Percentiles rank a stretch among this genome's conserved stretches.
Evolutionary conservation across 495 filamentous ascomycete species (phyloP).

Genomic region (Aspergillus homomorphus): DNA sequence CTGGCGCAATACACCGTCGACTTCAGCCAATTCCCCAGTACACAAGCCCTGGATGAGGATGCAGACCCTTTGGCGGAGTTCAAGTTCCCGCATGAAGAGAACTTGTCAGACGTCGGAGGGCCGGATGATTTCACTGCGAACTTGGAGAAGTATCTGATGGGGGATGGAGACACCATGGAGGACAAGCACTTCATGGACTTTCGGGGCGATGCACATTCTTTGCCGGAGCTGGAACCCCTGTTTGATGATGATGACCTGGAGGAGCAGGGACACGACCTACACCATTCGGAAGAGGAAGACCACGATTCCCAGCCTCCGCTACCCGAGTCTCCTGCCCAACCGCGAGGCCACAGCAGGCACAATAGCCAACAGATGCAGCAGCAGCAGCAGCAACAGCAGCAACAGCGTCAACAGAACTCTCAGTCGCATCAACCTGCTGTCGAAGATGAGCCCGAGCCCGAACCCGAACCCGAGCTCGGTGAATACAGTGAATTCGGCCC

Average conservation of each 20-base stretch:
- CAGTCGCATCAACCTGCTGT: constrained; percentile 29
- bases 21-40: constrained; percentile 44
- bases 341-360: constrained; percentile 1
- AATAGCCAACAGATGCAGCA: constrained; percentile 2
- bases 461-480: constrained; percentile 17
- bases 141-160: constrained; percentile 48
- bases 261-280: not conserved
- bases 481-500: constrained; percentile 48
- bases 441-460: constrained; percentile 36
- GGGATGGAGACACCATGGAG: constrained; percentile 31
- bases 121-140: constrained; percentile 54
- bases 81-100: constrained; percentile 27
- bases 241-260: constrained; percentile 16
- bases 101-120: constrained; percentile 47
- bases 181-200: constrained; percentile 8
- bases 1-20: constrained; percentile 48
- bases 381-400: constrained; percentile 6
- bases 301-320: not conserved
- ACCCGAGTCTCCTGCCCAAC: not conserved
- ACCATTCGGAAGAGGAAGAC: not conserved
- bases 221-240: constrained; percentile 19
- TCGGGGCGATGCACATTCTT: not conserved
- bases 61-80: constrained; percentile 28
- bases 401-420: constrained; percentile 13
- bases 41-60: constrained; percentile 34